Evolutionary conservation across 2,329 filamentous ascomycete genomes (phyloP), one percentile per base, ranked within the genome.

Genomic region (Claviceps paspali): DNA sequence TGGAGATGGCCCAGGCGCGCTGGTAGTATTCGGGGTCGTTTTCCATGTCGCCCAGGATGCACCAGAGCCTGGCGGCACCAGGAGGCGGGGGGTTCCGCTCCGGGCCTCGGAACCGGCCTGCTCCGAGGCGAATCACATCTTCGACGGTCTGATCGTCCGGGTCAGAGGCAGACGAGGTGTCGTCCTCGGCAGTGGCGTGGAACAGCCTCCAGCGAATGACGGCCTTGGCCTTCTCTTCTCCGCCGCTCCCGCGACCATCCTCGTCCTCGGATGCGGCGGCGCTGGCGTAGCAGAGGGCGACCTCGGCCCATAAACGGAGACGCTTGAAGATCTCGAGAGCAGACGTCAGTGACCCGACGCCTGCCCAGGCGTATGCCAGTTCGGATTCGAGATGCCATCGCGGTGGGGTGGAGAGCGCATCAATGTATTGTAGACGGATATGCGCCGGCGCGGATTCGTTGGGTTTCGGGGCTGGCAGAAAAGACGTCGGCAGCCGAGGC

Each of bases 271-370:
- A 67, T 36, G 60, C 64, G 15, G 61, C 72, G 32, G 55, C 66
- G 52, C 60, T 68, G 10, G 85, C 87, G 49, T 85, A 79, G 55
- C 91, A 98, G 2, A 98, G 67, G 0, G 91, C 88, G 4, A 87
- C 85, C 59, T 98, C 91, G 1, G 91, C 83, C 86, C 91, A 96
- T 56, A 96, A 79, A 39, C 86, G 78, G 14, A 98, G 63, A 3
- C 91, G 73, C 60, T 94, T 87, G 60, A 96, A 98, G 42, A 98
- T 96, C 42, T 95, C 91, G 2, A 98, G 70, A 0, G 91, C 91
- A 1, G 87, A 93, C 3, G 84, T 70, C 2, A 98, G 63, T 29
- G 86, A 92, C 8, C 91, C 91, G 3, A 95, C 72, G 33, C 76
- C 73, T 0, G 87, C 82, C 91, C 91, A 98, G n/a, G 86, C 76